A percentile compares a stretch with the other conserved stretches of the same genome.
Conservation (phyloP, 495 filamentous ascomycete genomes). For the Aspergillus steynii region DNA sequence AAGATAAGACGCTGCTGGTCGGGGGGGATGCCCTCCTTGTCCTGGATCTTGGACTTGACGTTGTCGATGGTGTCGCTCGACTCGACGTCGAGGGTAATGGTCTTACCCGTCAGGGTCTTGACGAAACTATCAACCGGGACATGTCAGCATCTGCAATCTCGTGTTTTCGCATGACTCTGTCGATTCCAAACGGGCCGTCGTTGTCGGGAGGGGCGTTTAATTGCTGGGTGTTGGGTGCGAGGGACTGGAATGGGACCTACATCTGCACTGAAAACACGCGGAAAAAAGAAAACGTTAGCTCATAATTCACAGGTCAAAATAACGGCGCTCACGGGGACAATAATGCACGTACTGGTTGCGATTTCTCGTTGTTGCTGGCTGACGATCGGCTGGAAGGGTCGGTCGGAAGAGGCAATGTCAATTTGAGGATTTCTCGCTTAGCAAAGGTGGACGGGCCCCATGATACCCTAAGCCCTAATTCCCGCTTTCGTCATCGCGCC, state of each 20-base stretch:
- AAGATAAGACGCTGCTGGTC: slow-evolving; percentile 99
- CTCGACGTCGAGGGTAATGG: slow-evolving; percentile 99
- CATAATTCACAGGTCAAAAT: slow-evolving; percentile 17
- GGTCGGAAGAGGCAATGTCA: slow-evolving; percentile 45
- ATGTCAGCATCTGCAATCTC: slow-evolving; percentile 34
- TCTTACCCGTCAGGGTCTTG: slow-evolving; percentile 98
- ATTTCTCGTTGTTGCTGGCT: slow-evolving; percentile 52
- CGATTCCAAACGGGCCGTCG: not conserved
- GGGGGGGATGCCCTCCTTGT: slow-evolving; percentile 99
- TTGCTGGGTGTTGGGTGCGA: slow-evolving; percentile 5
- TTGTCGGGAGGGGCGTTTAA: not conserved
- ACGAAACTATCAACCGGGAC: slow-evolving; percentile 69
- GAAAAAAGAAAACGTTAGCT: slow-evolving; percentile 43
- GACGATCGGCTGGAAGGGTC: slow-evolving; percentile 46
- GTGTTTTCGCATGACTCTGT: not conserved
- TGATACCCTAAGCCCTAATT: slow-evolving; percentile 44
- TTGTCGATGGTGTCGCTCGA: slow-evolving; percentile 99
- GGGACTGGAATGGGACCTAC: slow-evolving; percentile 49
- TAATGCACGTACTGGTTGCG: slow-evolving; percentile 59
- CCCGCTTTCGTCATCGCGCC: slow-evolving; percentile 17
- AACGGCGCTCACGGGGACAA: slow-evolving; percentile 15
- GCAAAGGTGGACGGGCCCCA: slow-evolving; percentile 35
- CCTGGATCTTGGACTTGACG: slow-evolving; percentile 96
- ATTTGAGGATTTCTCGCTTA: slow-evolving; percentile 53
- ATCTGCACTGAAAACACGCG: slow-evolving; percentile 69